These are phyloP conservation scores for Groenewaldozyma salmanticensis DNA, from an alignment of 805 yeast genomes.

Conservation along the genomic window DNA sequence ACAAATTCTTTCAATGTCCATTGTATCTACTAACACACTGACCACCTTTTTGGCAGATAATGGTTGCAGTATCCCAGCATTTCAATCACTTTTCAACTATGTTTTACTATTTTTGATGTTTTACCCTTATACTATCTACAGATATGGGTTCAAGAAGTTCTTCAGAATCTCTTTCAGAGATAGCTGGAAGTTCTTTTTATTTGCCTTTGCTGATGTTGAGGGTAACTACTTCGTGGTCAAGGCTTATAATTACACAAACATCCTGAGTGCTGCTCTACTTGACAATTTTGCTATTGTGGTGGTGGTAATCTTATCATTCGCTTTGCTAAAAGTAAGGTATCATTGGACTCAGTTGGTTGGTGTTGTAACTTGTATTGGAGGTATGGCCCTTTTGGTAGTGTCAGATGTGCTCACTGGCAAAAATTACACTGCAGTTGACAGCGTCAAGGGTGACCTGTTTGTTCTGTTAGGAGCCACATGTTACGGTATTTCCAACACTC, in stretches of 20 bases:
- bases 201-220: constrained; percentile 37
- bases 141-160: constrained; percentile 31
- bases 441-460: constrained; percentile 36
- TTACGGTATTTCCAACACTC: constrained; percentile 36
- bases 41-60: constrained; percentile 31
- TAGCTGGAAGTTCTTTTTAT: constrained; percentile 35
- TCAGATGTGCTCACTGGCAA: constrained; percentile 33
- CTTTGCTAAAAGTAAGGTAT: constrained; percentile 34
- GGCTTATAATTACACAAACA: constrained; percentile 36
- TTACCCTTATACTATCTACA: constrained; percentile 32
- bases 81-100: constrained; percentile 35
- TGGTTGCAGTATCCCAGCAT: constrained; percentile 35
- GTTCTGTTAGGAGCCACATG: constrained; percentile 36
- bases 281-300: constrained; percentile 38
- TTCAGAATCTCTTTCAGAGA: constrained; percentile 23
- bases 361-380: constrained; percentile 32
- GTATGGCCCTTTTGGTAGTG: constrained; percentile 34
- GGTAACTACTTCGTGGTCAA: constrained; percentile 38
- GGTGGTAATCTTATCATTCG: constrained; percentile 33
- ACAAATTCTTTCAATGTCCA: constrained; percentile 32
- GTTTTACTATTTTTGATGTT: constrained; percentile 29
- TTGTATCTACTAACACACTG: constrained; percentile 35
- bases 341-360: constrained; percentile 37
- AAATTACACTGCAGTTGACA: constrained; percentile 30
- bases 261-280: constrained; percentile 34